Base-by-base conservation (phyloP, 1,139 yeast species). In the Saccharomycopsis crataegensis region DNA sequence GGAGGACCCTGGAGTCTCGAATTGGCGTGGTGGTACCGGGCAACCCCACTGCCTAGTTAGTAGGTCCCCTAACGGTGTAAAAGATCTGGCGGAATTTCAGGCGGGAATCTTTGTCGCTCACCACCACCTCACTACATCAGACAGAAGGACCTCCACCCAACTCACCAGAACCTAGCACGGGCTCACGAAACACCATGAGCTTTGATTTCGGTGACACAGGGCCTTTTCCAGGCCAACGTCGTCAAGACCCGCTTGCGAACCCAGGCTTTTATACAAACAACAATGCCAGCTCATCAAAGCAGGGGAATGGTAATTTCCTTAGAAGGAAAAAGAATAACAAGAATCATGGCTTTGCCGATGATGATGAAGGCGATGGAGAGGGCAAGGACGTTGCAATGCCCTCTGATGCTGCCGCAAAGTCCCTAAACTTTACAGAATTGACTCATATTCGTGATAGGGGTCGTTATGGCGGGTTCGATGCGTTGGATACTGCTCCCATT, bases 401-500 rank as follows among this genome's bases (percentile, higher is more conserved):
- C 6, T 50, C 42, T 28, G 31, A 14, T 31, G 33, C 55, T 11
- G 66, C 67, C 34, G 72, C 75, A 1, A 67, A 70, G 2, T 69
- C 71, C 45, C 73, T 84, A 58, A 77, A 88, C 0, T 80, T 83
- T 59, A 80, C 79, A 59, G 91, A 85, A 62, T 71, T 86, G 11
- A 70, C 80, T 37, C 83, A 82, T 56, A 69, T 82, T 2, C 72
- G 85, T 53, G 86, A 82, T 59, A 73, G 82, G 46, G 89, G 88
- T 4, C 79, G 79, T 44, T 83, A 83, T 62, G 84, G 84, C 1
- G 68, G 74, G 69, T 8, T 64, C 69, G 16, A 65, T 67, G 40
- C 60, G 69, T 28, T 65, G 71, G 89, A 83, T 61, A 76, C 90
- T 0, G 76, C 88, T 0, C 91, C 93, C 4, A 80, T 83, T 59